Evolutionary conservation across 129 eudicot genomes (phyloP).

Genomic region (Cynara cardunculus): DNA sequence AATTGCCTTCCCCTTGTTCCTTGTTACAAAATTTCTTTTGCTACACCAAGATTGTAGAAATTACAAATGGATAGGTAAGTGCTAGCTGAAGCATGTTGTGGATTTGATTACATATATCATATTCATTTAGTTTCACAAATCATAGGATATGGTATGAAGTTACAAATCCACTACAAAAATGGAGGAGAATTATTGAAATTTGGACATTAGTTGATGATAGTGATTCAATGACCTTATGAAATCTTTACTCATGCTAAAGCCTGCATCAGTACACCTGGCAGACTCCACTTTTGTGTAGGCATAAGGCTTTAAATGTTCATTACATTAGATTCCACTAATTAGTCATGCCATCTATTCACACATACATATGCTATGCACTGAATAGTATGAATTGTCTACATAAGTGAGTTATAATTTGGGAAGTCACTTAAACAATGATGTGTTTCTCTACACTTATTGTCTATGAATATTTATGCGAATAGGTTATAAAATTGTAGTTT

Average conservation of each 20-base stretch:
- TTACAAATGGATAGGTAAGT: neutral
- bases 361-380: neutral
- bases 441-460: neutral
- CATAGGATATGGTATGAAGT: conserved; percentile 6
- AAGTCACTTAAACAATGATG: neutral
- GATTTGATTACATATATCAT: neutral
- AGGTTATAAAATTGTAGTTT: neutral
- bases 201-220: neutral
- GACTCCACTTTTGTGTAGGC: neutral
- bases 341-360: neutral
- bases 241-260: neutral
- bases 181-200: neutral
- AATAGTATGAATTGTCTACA: neutral
- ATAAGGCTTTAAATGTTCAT: neutral
- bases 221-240: neutral
- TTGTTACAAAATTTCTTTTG: neutral
- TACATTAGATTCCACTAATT: neutral
- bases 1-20: neutral
- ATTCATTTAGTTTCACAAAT: neutral
- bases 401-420: neutral
- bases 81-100: conserved; percentile 3
- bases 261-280: neutral
- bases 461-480: neutral
- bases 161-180: neutral
- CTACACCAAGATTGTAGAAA: conserved; percentile 8